Conservation (phyloP, 352 stramenopile genomes). For the Phytophthora megakarya region DNA sequence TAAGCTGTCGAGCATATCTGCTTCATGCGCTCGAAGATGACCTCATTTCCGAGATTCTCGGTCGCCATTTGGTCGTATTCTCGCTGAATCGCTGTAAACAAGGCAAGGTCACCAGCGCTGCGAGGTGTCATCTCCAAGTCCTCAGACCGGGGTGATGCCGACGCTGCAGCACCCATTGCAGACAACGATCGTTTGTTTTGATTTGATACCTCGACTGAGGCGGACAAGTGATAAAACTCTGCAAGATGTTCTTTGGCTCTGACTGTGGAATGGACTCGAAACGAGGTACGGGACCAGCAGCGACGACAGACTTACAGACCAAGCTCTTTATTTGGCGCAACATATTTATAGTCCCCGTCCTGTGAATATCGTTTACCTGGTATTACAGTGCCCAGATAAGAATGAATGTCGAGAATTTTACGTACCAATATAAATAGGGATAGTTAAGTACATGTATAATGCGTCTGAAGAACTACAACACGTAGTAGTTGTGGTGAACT, state of each 20-base stretch:
- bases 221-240: not conserved
- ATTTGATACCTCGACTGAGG: slow-evolving; percentile 2
- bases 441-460: no score
- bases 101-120: slow-evolving; percentile 36
- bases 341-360: slow-evolving; percentile 21
- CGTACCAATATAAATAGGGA: no score
- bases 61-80: slow-evolving; percentile 72
- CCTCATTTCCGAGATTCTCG: slow-evolving; percentile 60
- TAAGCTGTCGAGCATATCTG: slow-evolving; percentile 58
- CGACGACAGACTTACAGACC: no score
- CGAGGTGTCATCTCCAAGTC: slow-evolving; percentile 18
- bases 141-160: slow-evolving; percentile 29
- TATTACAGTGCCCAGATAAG: no score
- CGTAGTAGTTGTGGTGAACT: no score
- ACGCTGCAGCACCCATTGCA: slow-evolving; percentile 52
- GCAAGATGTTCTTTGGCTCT: slow-evolving; percentile 3
- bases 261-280: slow-evolving; percentile 22
- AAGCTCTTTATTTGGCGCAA: slow-evolving; percentile 30
- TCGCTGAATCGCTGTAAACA: slow-evolving; percentile 61
- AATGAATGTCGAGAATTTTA: no score
- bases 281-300: not conserved
- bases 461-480: no score
- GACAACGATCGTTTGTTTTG: not conserved
- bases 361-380: not conserved
- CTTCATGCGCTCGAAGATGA: slow-evolving; percentile 83